Percentiles rank a stretch among this genome's conserved stretches.
Evolutionary conservation across 2,329 filamentous ascomycete genomes (phyloP).

Genomic region (Colletotrichum paranaense): DNA sequence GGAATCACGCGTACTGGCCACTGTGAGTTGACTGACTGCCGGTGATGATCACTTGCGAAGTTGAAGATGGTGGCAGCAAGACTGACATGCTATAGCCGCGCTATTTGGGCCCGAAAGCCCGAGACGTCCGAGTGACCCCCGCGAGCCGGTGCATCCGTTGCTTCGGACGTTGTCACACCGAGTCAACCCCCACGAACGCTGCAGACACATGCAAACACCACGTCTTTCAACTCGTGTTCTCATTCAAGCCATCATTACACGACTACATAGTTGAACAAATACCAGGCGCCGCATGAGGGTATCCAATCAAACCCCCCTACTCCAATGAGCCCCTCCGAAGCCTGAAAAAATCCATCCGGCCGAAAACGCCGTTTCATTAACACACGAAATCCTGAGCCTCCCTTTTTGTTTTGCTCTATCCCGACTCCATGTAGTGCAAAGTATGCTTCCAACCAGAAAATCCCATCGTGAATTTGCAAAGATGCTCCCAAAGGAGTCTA

Average conservation of each 20-base stretch:
- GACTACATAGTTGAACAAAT: background rate
- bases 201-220: background rate
- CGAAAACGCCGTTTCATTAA: slow-evolving; percentile 22
- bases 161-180: background rate
- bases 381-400: background rate
- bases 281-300: slow-evolving; percentile 29
- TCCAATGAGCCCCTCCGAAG: slow-evolving; percentile 20
- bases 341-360: background rate
- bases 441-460: slow-evolving; percentile 19
- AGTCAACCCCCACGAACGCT: background rate
- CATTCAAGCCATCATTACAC: slow-evolving; percentile 2
- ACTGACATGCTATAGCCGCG: background rate
- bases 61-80: background rate
- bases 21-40: background rate
- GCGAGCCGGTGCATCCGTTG: background rate
- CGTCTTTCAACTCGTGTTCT: background rate
- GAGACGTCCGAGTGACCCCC: background rate
- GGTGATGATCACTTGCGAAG: background rate
- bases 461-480: background rate
- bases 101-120: background rate
- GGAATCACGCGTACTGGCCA: slow-evolving; percentile 26
- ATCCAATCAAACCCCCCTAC: slow-evolving; percentile 27
- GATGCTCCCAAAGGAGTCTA: slow-evolving; percentile 23
- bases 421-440: slow-evolving; percentile 25
- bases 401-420: slow-evolving; percentile 24